Evolutionary conservation across 2,329 filamentous ascomycete species (phyloP).

Genomic region (Parasarocladium wereldwijsianum): DNA sequence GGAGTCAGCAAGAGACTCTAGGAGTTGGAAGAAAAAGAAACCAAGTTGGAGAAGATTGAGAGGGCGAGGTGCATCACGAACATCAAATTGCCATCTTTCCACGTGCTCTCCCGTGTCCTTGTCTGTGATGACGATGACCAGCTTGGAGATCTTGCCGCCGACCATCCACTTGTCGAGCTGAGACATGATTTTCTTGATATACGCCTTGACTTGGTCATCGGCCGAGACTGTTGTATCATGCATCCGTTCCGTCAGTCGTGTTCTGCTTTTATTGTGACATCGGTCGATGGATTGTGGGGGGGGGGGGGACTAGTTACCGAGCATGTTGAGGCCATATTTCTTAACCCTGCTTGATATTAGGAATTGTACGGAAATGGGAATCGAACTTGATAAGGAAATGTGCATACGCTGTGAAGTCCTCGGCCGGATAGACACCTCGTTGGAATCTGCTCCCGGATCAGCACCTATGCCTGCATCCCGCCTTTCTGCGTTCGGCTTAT

Average conservation of each 20-base stretch:
- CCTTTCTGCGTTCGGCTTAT: neutral
- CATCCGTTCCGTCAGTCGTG: neutral
- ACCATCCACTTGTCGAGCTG: slow-evolving; percentile 98
- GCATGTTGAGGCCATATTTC: slow-evolving; percentile 98
- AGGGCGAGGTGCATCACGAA: slow-evolving; percentile 21
- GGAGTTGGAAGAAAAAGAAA: too few relatives aligned
- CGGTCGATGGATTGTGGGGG: neutral
- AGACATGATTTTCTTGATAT: slow-evolving; percentile 98
- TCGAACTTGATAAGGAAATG: slow-evolving; percentile 7
- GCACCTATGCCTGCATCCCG: neutral
- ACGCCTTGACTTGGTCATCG: slow-evolving; percentile 96
- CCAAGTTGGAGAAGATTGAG: slow-evolving; percentile 3
- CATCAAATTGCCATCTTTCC: slow-evolving; percentile 97
- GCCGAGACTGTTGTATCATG: slow-evolving; percentile 62
- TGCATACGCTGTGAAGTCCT: slow-evolving; percentile 89
- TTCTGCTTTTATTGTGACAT: slow-evolving; percentile 1
- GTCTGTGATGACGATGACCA: slow-evolving; percentile 91
- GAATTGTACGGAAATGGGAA: neutral
- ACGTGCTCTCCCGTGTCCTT: slow-evolving; percentile 95
- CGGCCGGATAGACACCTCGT: slow-evolving; percentile 71
- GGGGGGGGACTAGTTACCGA: slow-evolving; percentile 38
- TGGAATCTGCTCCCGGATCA: slow-evolving; percentile 51
- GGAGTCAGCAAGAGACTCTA: neutral
- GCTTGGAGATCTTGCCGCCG: slow-evolving; percentile 89
- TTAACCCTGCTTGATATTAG: slow-evolving; percentile 44